These are phyloP conservation scores for Dalbergia cochinchinensis DNA, from an alignment of 306 rosid genomes.

Conservation along the genomic window DNA sequence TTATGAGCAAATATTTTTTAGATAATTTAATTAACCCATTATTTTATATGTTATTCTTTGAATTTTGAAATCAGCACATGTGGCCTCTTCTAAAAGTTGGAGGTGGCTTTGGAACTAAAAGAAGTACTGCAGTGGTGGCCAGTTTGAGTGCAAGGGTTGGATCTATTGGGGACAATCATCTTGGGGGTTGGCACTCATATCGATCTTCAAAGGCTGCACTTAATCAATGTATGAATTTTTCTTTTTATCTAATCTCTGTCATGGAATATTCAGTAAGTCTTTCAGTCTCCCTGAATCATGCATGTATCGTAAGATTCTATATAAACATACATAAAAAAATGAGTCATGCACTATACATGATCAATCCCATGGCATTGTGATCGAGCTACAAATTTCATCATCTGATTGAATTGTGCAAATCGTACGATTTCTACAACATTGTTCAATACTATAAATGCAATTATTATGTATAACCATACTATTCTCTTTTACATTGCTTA, in stretches of 20 bases:
- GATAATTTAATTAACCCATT: background rate
- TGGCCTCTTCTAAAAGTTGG: slow-evolving; percentile 93
- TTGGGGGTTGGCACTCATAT: slow-evolving; percentile 98
- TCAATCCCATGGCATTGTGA: background rate
- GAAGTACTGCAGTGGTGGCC: slow-evolving; percentile 81
- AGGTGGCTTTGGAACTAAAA: slow-evolving; percentile 69
- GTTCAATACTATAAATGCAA: slow-evolving; percentile 5
- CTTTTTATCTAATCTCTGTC: slow-evolving; percentile 33
- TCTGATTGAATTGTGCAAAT: slow-evolving; percentile 9
- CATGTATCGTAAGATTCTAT: background rate
- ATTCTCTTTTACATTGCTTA: background rate
- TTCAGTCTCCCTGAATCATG: slow-evolving; percentile 7
- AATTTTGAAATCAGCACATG: slow-evolving; percentile 73
- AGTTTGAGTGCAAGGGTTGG: slow-evolving; percentile 96
- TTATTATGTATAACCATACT: slow-evolving; percentile 2
- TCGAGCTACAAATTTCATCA: slow-evolving; percentile 37
- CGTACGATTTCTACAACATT: background rate
- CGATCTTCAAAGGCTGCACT: slow-evolving; percentile 94
- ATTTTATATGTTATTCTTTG: background rate
- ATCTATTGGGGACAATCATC: slow-evolving; percentile 88
- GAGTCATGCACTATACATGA: background rate
- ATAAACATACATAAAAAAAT: background rate
- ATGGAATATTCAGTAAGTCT: background rate
- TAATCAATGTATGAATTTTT: slow-evolving; percentile 74
- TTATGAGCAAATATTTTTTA: background rate